Evolutionary conservation across 2,329 filamentous ascomycete genomes (phyloP).

Genomic region (Calonectria hawksworthii): DNA sequence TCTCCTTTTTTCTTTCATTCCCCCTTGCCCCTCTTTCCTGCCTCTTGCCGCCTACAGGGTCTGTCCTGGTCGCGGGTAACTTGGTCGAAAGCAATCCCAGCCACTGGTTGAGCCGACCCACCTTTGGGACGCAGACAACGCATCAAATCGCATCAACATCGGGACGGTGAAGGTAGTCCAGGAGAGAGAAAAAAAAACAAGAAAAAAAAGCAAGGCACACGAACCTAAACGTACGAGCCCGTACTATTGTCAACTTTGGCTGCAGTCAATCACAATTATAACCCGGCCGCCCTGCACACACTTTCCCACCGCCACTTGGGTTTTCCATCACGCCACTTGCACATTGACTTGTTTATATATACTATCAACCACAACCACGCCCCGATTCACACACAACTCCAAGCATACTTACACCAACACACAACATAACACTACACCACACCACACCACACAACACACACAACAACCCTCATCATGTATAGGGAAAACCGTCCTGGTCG

Average conservation of each 20-base stretch:
- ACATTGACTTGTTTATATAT: neutral
- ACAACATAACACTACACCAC: neutral
- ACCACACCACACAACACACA: constrained; percentile 2
- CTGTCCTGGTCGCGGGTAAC: constrained; percentile 11
- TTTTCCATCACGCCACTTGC: neutral
- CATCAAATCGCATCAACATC: constrained; percentile 33
- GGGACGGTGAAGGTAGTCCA: constrained; percentile 23
- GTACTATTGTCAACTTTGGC: constrained; percentile 7
- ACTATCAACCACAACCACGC: neutral
- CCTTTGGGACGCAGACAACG: constrained; percentile 41
- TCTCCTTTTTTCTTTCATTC: neutral
- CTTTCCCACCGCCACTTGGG: constrained; percentile 13
- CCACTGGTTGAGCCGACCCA: constrained; percentile 34
- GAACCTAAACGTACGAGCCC: constrained; percentile 13
- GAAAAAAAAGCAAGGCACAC: constrained; percentile 17
- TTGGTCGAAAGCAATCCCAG: constrained; percentile 13
- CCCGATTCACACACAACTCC: neutral
- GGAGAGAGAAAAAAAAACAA: constrained; percentile 16
- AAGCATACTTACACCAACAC: constrained; percentile 1
- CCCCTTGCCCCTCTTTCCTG: neutral
- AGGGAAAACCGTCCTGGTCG: constrained; percentile 38
- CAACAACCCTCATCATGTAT: constrained; percentile 32
- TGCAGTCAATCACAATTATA: constrained; percentile 17
- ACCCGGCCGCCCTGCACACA: neutral
- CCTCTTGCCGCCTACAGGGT: constrained; percentile 14